phyloP scores from a whole-genome alignment of 2,329 filamentous ascomycete species.

The Monosporascus sp. region DNA sequence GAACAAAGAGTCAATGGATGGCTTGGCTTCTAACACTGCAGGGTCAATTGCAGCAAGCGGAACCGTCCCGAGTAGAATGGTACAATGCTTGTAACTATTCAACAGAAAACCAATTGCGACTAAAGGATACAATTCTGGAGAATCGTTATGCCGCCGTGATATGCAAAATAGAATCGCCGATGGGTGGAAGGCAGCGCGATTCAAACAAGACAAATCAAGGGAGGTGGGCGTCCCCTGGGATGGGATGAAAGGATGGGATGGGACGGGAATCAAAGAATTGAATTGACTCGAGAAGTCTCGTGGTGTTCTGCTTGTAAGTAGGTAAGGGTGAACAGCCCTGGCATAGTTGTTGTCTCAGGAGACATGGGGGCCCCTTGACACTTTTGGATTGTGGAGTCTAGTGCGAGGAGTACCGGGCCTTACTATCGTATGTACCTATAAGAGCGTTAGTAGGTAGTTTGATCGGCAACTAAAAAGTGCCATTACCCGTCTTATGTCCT shows the following conservation, averaged over 20 bases:
- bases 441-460: background rate
- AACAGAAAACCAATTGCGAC: background rate
- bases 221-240: background rate
- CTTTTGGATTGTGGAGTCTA: background rate
- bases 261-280: background rate
- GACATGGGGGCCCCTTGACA: background rate
- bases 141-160: background rate
- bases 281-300: background rate
- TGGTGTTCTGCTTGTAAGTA: background rate
- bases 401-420: background rate
- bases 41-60: background rate
- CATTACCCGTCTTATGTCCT: background rate
- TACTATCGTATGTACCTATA: background rate
- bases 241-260: background rate
- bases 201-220: background rate
- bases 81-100: background rate
- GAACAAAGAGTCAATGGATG: background rate
- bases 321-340: constrained; percentile 1
- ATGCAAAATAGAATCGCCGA: background rate
- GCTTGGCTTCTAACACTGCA: background rate
- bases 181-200: background rate
- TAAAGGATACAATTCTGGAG: background rate
- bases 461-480: background rate
- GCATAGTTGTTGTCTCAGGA: background rate
- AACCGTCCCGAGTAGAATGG: background rate